Conservation (phyloP, 257 asterid species). For the Solanum verrucosum region DNA sequence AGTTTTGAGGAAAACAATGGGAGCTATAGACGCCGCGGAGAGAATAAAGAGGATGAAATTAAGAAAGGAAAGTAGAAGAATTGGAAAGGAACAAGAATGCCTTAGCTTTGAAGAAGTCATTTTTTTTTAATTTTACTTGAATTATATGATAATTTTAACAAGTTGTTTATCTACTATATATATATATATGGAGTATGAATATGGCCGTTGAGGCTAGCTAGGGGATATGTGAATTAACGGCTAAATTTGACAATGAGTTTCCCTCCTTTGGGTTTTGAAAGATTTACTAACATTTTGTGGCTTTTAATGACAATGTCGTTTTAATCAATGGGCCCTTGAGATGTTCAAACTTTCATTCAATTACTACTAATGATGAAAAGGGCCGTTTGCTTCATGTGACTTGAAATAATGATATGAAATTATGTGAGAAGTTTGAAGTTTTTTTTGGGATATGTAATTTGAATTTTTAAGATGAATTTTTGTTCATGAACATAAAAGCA, state of each 20-base stretch:
- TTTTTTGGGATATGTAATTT: no score
- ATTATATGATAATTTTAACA: not conserved
- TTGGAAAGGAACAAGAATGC: conserved; percentile 50
- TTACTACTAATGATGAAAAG: not conserved
- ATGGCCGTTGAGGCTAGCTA: conserved; percentile 10
- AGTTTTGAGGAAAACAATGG: conserved; percentile 38
- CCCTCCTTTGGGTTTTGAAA: not conserved
- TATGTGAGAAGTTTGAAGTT: not conserved
- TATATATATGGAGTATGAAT: not conserved
- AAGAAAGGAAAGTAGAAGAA: conserved; percentile 43
- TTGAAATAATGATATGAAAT: no score
- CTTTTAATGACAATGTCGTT: not conserved
- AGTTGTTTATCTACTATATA: not conserved
- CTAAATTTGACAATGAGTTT: not conserved
- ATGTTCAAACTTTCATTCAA: not conserved
- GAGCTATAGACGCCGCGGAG: conserved; percentile 65
- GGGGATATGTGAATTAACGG: conserved; percentile 7
- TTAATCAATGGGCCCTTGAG: not conserved
- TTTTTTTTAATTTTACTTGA: not conserved
- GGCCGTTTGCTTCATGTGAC: not conserved
- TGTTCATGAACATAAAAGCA: not conserved
- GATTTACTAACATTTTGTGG: not conserved
- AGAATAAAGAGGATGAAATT: conserved; percentile 67
- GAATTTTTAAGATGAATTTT: no score
- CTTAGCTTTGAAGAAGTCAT: conserved; percentile 50